phyloP scores from a whole-genome alignment of 805 yeast species.

The Priceomyces carsonii region DNA sequence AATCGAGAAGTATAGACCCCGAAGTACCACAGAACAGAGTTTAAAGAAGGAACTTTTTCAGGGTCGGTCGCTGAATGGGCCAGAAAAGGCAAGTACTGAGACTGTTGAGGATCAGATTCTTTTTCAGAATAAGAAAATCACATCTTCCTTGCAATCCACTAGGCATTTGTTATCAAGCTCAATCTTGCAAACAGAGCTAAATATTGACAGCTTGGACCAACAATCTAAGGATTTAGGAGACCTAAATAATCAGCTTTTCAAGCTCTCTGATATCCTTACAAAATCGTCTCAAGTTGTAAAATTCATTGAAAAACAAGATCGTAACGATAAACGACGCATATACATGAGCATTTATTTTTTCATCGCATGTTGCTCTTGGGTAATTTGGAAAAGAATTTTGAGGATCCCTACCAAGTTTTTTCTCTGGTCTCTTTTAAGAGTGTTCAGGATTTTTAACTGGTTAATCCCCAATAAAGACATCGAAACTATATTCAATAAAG shows the following conservation, averaged over 20 bases:
- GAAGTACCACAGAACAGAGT: constrained; percentile 8
- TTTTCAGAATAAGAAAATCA: constrained; percentile 47
- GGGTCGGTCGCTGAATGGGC: constrained; percentile 15
- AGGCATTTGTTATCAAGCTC: constrained; percentile 50
- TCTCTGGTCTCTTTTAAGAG: constrained; percentile 47
- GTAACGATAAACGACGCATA: constrained; percentile 48
- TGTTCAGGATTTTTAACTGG: constrained; percentile 28
- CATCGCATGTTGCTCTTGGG: constrained; percentile 47
- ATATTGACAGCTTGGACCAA: constrained; percentile 47
- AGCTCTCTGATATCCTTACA: constrained; percentile 29
- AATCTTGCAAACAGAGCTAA: constrained; percentile 51
- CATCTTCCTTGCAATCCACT: constrained; percentile 48
- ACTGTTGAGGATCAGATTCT: constrained; percentile 42
- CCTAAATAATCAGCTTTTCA: constrained; percentile 42
- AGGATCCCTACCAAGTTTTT: constrained; percentile 44
- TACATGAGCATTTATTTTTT: constrained; percentile 50
- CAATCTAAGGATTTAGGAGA: constrained; percentile 43
- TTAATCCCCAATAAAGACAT: constrained; percentile 7
- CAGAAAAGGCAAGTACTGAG: constrained; percentile 17
- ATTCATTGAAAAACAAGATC: constrained; percentile 53
- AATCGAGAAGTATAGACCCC: constrained; percentile 20
- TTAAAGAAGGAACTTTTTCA: constrained; percentile 23
- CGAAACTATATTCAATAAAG: too few relatives aligned
- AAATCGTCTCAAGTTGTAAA: constrained; percentile 48
- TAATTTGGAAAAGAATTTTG: constrained; percentile 50